These are phyloP conservation scores for Kluyveromyces nonfermentans DNA, from an alignment of 805 yeast genomes.

Conservation along the genomic window DNA sequence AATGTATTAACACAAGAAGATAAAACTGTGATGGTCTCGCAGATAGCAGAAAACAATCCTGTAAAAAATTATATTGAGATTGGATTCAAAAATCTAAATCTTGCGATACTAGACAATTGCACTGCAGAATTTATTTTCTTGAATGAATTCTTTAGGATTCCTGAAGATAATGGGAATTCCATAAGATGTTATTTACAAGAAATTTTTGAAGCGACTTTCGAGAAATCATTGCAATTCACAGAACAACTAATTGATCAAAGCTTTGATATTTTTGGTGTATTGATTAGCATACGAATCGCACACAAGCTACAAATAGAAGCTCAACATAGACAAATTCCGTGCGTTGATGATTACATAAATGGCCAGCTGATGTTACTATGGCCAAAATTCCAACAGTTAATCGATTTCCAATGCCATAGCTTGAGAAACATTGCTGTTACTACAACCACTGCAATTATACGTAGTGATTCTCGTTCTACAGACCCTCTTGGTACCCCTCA, in stretches of 20 bases:
- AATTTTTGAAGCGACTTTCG: slow-evolving; percentile 46
- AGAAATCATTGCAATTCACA: slow-evolving; percentile 41
- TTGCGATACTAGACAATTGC: slow-evolving; percentile 68
- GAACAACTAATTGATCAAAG: slow-evolving; percentile 31
- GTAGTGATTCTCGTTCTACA: slow-evolving; percentile 22
- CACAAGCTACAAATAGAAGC: slow-evolving; percentile 57
- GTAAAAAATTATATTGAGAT: slow-evolving; percentile 61
- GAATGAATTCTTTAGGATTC: slow-evolving; percentile 54
- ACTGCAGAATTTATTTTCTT: slow-evolving; percentile 69
- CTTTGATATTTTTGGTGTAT: slow-evolving; percentile 69
- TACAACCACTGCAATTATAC: slow-evolving; percentile 23
- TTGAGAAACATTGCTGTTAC: slow-evolving; percentile 42
- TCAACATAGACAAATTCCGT: slow-evolving; percentile 63
- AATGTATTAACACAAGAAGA: slow-evolving; percentile 47
- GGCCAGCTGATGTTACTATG: slow-evolving; percentile 60
- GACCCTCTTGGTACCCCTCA: slow-evolving; percentile 37
- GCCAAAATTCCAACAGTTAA: slow-evolving; percentile 74
- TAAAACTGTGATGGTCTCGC: slow-evolving; percentile 65
- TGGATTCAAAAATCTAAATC: slow-evolving; percentile 60
- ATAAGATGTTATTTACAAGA: slow-evolving; percentile 37
- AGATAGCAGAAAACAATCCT: slow-evolving; percentile 72
- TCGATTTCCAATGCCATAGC: slow-evolving; percentile 70
- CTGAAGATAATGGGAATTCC: slow-evolving; percentile 23
- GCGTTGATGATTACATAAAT: slow-evolving; percentile 56
- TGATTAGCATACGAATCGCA: slow-evolving; percentile 63